phyloP scores from a whole-genome alignment of 495 filamentous ascomycete genomes.

The Trichocladium uniseriatum region DNA sequence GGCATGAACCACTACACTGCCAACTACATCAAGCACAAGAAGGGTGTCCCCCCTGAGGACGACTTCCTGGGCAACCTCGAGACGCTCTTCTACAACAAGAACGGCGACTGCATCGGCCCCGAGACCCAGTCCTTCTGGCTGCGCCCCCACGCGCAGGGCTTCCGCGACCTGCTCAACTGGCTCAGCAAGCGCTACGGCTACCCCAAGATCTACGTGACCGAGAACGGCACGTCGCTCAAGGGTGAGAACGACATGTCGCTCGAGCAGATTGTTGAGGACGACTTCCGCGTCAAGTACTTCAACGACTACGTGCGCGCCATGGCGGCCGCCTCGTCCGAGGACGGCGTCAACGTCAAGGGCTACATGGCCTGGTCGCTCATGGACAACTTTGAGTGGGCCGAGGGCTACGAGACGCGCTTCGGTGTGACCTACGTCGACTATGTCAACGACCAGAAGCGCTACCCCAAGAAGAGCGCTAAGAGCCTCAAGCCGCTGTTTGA shows the following conservation, averaged over 20 bases:
- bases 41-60: constrained; percentile 45
- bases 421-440: constrained; percentile 74
- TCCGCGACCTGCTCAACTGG: constrained; percentile 70
- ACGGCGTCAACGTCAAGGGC: constrained; percentile 60
- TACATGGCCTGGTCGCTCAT: constrained; percentile 79
- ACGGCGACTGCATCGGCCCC: constrained; percentile 58
- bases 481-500: constrained; percentile 56
- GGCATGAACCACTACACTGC: constrained; percentile 82
- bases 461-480: constrained; percentile 70
- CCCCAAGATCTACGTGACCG: constrained; percentile 72
- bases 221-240: constrained; percentile 71
- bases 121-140: constrained; percentile 72
- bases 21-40: constrained; percentile 69
- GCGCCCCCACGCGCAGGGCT: constrained; percentile 59
- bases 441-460: constrained; percentile 60
- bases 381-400: constrained; percentile 65
- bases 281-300: constrained; percentile 69
- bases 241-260: constrained; percentile 66
- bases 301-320: constrained; percentile 61
- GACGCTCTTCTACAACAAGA: constrained; percentile 56
- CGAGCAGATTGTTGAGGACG: constrained; percentile 61
- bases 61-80: constrained; percentile 67
- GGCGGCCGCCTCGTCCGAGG: constrained; percentile 54
- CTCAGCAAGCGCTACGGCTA: constrained; percentile 64
- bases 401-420: constrained; percentile 78